These are phyloP conservation scores for Secale cereale DNA, from an alignment of 176 grass and related monocot species.

Conservation along the genomic window DNA sequence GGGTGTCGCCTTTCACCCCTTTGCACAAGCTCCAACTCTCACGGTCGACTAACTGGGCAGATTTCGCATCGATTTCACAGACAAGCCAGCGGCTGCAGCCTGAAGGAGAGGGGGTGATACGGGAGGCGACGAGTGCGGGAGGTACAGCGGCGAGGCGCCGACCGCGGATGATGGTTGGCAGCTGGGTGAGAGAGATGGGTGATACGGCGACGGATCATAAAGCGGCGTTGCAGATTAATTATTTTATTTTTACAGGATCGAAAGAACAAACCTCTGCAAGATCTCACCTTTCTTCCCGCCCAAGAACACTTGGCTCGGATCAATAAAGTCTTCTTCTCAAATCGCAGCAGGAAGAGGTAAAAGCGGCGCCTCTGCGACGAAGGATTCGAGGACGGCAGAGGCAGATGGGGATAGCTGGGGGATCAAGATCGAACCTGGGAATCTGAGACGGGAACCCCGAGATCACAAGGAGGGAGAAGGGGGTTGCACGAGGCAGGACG, in stretches of 20 bases:
- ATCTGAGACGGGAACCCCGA: constrained; percentile 33
- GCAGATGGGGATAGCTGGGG: neutral
- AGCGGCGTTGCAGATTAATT: neutral
- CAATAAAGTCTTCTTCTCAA: neutral
- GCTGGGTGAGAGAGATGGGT: neutral
- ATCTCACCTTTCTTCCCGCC: constrained; percentile 36
- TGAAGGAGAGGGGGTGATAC: neutral
- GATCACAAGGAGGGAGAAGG: constrained; percentile 26
- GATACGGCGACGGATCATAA: neutral
- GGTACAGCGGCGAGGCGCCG: neutral
- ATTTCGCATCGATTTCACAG: neutral
- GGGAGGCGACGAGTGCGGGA: neutral
- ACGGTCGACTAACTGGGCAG: neutral
- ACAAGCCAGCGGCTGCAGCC: neutral
- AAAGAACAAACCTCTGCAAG: constrained; percentile 15
- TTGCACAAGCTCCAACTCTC: neutral
- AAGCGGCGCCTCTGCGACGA: constrained; percentile 10
- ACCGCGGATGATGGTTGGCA: neutral
- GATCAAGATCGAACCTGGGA: constrained; percentile 33
- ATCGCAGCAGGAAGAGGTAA: neutral
- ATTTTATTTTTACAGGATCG: constrained; percentile 5
- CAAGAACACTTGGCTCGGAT: neutral
- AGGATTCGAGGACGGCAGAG: neutral
- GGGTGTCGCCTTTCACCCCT: neutral
- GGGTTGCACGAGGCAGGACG: neutral